Evolutionary conservation across 441 rosid genomes (phyloP).

Genomic region (Populus trichocarpa): DNA sequence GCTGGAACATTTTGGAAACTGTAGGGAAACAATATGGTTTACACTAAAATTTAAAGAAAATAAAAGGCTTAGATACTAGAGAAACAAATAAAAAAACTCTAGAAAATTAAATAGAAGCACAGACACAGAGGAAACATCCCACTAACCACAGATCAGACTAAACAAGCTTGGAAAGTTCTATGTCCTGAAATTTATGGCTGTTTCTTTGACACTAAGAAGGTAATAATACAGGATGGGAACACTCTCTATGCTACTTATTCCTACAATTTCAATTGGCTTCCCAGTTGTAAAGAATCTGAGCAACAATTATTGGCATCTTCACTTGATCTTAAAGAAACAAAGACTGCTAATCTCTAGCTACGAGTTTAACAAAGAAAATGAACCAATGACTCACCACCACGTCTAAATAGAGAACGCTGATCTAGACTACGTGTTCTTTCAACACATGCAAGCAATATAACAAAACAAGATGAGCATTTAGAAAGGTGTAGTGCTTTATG

Average conservation of each 20-base stretch:
- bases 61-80: not conserved
- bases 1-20: too few relatives aligned
- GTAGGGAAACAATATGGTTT: too few relatives aligned
- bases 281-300: constrained; percentile 1
- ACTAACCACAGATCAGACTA: not conserved
- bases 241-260: not conserved
- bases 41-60: too few relatives aligned
- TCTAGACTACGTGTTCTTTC: not conserved
- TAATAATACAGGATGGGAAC: not conserved
- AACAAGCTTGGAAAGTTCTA: not conserved
- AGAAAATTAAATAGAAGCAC: too few relatives aligned
- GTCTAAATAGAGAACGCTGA: not conserved
- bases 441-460: not conserved
- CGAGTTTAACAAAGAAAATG: constrained; percentile 2
- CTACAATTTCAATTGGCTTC: not conserved
- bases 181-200: not conserved
- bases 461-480: not conserved
- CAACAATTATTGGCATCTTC: not conserved
- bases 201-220: not conserved
- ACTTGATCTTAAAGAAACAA: not conserved
- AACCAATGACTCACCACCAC: not conserved
- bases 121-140: not conserved
- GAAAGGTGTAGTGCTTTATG: not conserved
- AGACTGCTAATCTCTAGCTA: not conserved
- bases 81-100: too few relatives aligned